Percentiles rank a stretch among this genome's conserved stretches.
phyloP scores from a whole-genome alignment of 2,329 filamentous ascomycete species.

The Neonectria coccinea region DNA sequence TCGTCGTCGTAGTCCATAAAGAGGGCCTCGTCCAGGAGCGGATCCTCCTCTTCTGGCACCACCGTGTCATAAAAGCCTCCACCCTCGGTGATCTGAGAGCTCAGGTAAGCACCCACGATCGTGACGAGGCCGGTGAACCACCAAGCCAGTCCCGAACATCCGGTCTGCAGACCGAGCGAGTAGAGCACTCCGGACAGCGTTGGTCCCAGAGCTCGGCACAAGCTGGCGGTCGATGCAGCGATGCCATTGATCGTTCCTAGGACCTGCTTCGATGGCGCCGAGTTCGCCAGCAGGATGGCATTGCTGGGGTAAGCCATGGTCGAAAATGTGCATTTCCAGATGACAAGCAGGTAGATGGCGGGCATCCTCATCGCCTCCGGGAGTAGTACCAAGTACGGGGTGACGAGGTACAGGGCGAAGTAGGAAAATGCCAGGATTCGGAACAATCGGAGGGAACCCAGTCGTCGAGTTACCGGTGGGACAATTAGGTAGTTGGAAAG shows the following conservation, averaged over 20 bases:
- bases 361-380: slow-evolving; percentile 77
- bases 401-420: slow-evolving; percentile 86
- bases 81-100: slow-evolving; percentile 79
- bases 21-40: slow-evolving; percentile 48
- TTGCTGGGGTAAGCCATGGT: slow-evolving; percentile 93
- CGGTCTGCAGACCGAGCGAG: slow-evolving; percentile 79
- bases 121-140: slow-evolving; percentile 88
- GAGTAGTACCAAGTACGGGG: slow-evolving; percentile 89
- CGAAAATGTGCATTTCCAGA: slow-evolving; percentile 94
- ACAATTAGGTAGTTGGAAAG: slow-evolving; percentile 87
- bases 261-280: slow-evolving; percentile 83
- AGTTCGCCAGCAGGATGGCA: slow-evolving; percentile 89
- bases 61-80: slow-evolving; percentile 58
- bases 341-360: slow-evolving; percentile 80
- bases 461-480: slow-evolving; percentile 77
- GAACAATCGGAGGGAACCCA: slow-evolving; percentile 86
- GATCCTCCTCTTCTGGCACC: slow-evolving; percentile 55
- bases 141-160: slow-evolving; percentile 92
- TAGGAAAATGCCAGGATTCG: slow-evolving; percentile 84
- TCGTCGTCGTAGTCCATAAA: slow-evolving; percentile 50
- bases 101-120: slow-evolving; percentile 78
- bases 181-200: slow-evolving; percentile 89
- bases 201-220: slow-evolving; percentile 89
- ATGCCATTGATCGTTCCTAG: slow-evolving; percentile 94
- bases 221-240: slow-evolving; percentile 88